phyloP scores from a whole-genome alignment of 2,329 filamentous ascomycete genomes.

The Colletotrichum sublineola region DNA sequence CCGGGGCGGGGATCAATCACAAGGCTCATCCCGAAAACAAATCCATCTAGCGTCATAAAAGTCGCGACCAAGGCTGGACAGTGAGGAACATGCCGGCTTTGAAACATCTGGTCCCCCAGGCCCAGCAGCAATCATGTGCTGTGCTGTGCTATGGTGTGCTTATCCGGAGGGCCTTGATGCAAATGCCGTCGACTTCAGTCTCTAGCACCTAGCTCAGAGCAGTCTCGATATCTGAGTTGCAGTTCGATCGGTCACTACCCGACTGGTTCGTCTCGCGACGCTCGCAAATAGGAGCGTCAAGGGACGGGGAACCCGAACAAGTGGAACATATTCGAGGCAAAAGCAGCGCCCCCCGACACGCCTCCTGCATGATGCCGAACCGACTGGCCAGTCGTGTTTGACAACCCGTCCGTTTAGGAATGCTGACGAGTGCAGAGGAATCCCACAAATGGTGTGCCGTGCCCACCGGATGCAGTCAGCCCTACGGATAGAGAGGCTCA shows the following conservation, averaged over 20 bases:
- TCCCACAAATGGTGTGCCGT: slow-evolving; percentile 19
- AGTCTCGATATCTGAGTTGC: not conserved
- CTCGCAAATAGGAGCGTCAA: not conserved
- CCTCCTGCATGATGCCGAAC: slow-evolving; percentile 33
- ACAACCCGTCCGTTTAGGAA: slow-evolving; percentile 12
- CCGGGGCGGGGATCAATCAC: slow-evolving; percentile 15
- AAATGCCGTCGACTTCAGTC: too few species aligned
- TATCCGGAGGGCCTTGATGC: not conserved
- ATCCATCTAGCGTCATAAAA: not conserved
- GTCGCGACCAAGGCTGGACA: too few species aligned
- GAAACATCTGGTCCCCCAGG: not conserved
- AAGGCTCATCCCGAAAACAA: not conserved
- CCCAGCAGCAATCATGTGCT: too few species aligned
- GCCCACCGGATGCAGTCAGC: slow-evolving; percentile 35
- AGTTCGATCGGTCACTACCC: not conserved
- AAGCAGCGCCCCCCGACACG: slow-evolving; percentile 14
- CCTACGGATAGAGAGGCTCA: slow-evolving; percentile 22
- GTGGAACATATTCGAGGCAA: slow-evolving; percentile 37
- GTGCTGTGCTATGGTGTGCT: not conserved
- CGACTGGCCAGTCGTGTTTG: slow-evolving; percentile 7
- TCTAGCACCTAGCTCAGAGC: too few species aligned
- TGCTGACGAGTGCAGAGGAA: slow-evolving; percentile 28
- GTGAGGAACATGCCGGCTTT: not conserved
- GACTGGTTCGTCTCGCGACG: not conserved
- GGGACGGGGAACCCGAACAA: slow-evolving; percentile 8